Evolutionary conservation across 2,329 filamentous ascomycete genomes (phyloP).

Genomic region (Clarireedia paspali): DNA sequence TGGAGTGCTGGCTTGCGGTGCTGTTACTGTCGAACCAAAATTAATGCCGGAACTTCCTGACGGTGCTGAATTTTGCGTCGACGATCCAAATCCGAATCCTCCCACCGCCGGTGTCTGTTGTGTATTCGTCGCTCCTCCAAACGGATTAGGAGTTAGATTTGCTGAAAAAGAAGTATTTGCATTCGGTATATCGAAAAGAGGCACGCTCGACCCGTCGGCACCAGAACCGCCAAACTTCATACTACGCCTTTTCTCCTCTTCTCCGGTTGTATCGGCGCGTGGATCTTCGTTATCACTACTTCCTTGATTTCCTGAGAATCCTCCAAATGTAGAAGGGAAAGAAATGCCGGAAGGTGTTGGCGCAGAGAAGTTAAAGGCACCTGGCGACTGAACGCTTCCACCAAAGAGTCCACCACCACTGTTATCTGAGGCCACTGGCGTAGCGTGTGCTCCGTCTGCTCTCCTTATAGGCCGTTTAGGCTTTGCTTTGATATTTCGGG

Average conservation of each 20-base stretch:
- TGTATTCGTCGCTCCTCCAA: not conserved
- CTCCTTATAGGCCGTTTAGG: slow-evolving; percentile 10
- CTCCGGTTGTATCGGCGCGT: slow-evolving; percentile 11
- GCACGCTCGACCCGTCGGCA: not conserved
- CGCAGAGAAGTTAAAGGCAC: slow-evolving; percentile 24
- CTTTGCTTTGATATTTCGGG: slow-evolving; percentile 24
- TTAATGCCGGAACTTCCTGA: slow-evolving; percentile 1
- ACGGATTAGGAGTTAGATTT: not conserved
- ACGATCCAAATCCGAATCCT: slow-evolving; percentile 4
- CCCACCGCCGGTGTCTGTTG: not conserved
- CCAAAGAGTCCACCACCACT: slow-evolving; percentile 24
- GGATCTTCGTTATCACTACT: slow-evolving; percentile 9
- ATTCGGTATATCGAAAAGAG: not conserved
- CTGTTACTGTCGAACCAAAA: not conserved
- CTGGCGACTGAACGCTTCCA: slow-evolving; percentile 20
- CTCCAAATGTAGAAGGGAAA: slow-evolving; percentile 10
- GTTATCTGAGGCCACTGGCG: slow-evolving; percentile 2
- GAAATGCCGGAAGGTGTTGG: slow-evolving; percentile 2
- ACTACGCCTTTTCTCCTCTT: slow-evolving; percentile 4
- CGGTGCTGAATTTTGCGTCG: not conserved
- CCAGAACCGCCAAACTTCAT: slow-evolving; percentile 1
- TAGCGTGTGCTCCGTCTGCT: not conserved
- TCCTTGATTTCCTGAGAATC: slow-evolving; percentile 8
- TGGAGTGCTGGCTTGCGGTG: not conserved
- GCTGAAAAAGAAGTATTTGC: not conserved